These are phyloP conservation scores for Globisporangium nunn DNA, from an alignment of 352 stramenopile genomes.

Conservation along the genomic window DNA sequence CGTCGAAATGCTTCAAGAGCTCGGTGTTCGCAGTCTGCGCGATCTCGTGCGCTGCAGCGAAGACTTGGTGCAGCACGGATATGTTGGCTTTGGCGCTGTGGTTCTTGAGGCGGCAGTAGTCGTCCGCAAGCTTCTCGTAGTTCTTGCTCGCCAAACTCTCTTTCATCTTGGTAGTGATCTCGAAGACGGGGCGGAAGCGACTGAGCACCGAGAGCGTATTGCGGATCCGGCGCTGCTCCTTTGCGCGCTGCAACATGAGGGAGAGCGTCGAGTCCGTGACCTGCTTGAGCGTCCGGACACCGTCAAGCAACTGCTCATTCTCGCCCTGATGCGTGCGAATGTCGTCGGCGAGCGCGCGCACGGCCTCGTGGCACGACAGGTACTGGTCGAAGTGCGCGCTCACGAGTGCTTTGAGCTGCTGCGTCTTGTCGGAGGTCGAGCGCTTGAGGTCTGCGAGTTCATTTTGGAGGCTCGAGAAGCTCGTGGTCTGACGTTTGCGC, in stretches of 20 bases:
- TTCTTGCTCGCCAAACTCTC: conserved; percentile 48
- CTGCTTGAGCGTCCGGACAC: conserved; percentile 51
- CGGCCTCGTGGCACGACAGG: conserved; percentile 72
- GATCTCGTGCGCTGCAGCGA: conserved; percentile 51
- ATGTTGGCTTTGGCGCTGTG: conserved; percentile 62
- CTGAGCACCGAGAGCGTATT: conserved; percentile 66
- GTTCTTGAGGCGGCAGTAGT: conserved; percentile 63
- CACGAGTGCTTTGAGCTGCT: conserved; percentile 78
- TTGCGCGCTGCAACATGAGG: conserved; percentile 67
- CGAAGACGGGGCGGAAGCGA: conserved; percentile 60
- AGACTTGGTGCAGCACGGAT: conserved; percentile 42
- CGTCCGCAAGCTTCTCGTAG: conserved; percentile 66
- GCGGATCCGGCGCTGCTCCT: conserved; percentile 69
- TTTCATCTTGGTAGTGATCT: conserved; percentile 75
- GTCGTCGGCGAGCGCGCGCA: conserved; percentile 52
- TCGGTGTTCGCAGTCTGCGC: conserved; percentile 49
- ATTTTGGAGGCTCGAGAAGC: conserved; percentile 45
- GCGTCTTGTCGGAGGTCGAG: conserved; percentile 75
- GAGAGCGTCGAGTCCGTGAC: conserved; percentile 63
- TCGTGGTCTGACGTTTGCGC: conserved; percentile 36
- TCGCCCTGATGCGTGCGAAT: conserved; percentile 58
- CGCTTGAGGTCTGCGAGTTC: conserved; percentile 66
- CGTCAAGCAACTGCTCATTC: conserved; percentile 33
- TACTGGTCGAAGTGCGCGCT: conserved; percentile 82
- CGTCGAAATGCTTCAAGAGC: conserved; percentile 56